Evolutionary conservation across 1,139 yeast species (phyloP).

Genomic region (Yamadazyma taylorii): DNA sequence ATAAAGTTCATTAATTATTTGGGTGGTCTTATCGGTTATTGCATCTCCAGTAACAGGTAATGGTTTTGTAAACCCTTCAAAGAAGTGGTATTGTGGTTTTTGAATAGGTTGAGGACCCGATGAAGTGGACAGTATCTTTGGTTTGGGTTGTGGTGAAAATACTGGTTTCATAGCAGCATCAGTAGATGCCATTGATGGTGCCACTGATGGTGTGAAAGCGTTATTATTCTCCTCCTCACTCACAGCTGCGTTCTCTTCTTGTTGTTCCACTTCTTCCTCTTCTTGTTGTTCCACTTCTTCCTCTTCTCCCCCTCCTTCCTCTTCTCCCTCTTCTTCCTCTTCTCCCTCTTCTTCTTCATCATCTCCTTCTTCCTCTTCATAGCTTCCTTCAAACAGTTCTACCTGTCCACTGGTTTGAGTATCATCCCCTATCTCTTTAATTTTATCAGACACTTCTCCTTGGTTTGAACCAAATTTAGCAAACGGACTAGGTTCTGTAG

Average conservation of each 20-base stretch:
- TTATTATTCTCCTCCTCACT: not conserved
- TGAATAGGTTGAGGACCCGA: not conserved
- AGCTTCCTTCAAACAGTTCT: no score
- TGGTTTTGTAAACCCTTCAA: slow-evolving; percentile 8
- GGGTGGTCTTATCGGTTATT: slow-evolving; percentile 15
- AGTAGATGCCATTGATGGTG: no score
- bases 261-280: slow-evolving; percentile 7
- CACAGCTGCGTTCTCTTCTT: slow-evolving; percentile 5
- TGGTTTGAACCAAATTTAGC: slow-evolving; percentile 6
- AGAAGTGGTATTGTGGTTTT: slow-evolving; percentile 4
- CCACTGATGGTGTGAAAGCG: no score
- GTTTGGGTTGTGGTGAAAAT: no score
- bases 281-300: slow-evolving; percentile 7
- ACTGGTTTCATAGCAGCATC: no score
- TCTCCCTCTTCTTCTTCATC: slow-evolving; percentile 3
- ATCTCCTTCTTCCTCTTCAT: no score
- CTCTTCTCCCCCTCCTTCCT: slow-evolving; percentile 7
- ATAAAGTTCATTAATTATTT: slow-evolving; percentile 19
- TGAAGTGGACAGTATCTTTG: no score
- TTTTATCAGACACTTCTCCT: not conserved
- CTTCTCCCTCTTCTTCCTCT: slow-evolving; percentile 2
- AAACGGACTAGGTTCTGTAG: slow-evolving; percentile 12
- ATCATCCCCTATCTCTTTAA: slow-evolving; percentile 1
- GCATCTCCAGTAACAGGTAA: slow-evolving; percentile 4
- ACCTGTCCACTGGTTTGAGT: no score